phyloP scores from a whole-genome alignment of 1,284 basidiomycete genomes.

The Limonomyces culmigenus region DNA sequence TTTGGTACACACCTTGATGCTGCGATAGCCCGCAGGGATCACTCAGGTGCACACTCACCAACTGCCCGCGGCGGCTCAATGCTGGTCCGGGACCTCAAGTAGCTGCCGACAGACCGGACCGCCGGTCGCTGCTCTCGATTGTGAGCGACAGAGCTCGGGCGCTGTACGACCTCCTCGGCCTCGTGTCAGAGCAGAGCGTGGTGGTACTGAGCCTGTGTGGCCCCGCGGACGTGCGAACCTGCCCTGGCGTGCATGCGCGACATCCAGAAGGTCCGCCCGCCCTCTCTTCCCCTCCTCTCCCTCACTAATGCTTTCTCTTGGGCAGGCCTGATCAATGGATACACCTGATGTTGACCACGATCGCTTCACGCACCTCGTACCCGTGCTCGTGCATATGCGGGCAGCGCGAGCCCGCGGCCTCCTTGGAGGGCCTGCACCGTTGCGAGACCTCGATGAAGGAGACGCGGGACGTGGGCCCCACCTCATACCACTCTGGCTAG shows the following conservation, averaged over 20 bases:
- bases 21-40: too few species aligned
- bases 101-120: conserved; percentile 54
- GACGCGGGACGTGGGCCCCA: conserved; percentile 54
- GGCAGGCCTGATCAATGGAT: conserved; percentile 38
- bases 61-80: too few species aligned
- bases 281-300: conserved; percentile 1
- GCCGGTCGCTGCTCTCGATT: conserved; percentile 39
- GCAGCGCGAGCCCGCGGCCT: conserved; percentile 38
- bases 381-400: conserved; percentile 51
- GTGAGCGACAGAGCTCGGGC: conserved; percentile 30
- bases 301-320: conserved; percentile 17
- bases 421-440: conserved; percentile 38
- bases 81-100: too few species aligned
- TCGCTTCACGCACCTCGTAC: conserved; percentile 7
- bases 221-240: conserved; percentile 39
- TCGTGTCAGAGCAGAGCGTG: conserved; percentile 27
- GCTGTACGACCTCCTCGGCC: conserved; percentile 43
- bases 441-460: conserved; percentile 44
- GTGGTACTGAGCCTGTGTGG: conserved; percentile 47
- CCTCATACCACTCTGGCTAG: conserved; percentile 33
- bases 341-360: conserved; percentile 18
- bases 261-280: conserved; percentile 39
- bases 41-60: too few species aligned
- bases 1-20: too few species aligned
- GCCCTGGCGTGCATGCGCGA: conserved; percentile 54